phyloP scores from a whole-genome alignment of 768 basidiomycete species.

The Mycena vitilis region DNA sequence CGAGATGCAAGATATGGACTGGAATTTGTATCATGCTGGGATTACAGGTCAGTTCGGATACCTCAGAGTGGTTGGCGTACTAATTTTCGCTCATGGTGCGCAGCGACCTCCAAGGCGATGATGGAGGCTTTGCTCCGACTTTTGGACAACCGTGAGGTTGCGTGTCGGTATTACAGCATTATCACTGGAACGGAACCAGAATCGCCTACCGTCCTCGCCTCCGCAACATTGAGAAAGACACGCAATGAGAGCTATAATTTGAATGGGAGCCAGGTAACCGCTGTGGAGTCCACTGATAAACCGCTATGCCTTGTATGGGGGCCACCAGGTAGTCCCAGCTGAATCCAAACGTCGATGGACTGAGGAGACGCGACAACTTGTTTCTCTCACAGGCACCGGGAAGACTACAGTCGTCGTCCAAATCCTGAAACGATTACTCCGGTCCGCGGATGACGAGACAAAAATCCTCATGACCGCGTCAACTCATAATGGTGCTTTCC shows the following conservation, averaged over 20 bases:
- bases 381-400: slow-evolving; percentile 64
- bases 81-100: background rate
- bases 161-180: slow-evolving; percentile 62
- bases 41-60: slow-evolving; percentile 55
- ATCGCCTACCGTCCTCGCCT: background rate
- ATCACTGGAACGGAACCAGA: slow-evolving; percentile 52
- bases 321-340: slow-evolving; percentile 61
- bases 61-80: background rate
- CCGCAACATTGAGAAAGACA: background rate
- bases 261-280: slow-evolving; percentile 67
- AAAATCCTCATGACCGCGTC: slow-evolving; percentile 80
- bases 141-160: slow-evolving; percentile 52
- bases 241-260: slow-evolving; percentile 40
- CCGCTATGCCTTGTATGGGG: slow-evolving; percentile 74
- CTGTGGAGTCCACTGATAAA: slow-evolving; percentile 57
- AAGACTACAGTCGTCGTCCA: slow-evolving; percentile 79
- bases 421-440: slow-evolving; percentile 60
- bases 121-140: slow-evolving; percentile 69
- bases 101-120: slow-evolving; percentile 74
- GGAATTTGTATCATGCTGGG: slow-evolving; percentile 73
- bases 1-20: slow-evolving; percentile 68
- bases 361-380: too few relatives aligned
- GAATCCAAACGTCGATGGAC: background rate
- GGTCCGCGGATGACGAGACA: slow-evolving; percentile 42
- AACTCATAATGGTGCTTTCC: slow-evolving; percentile 68